Evolutionary conservation across 371 early-diverging fungal species (phyloP).

Genomic region (Mucor saturninus): DNA sequence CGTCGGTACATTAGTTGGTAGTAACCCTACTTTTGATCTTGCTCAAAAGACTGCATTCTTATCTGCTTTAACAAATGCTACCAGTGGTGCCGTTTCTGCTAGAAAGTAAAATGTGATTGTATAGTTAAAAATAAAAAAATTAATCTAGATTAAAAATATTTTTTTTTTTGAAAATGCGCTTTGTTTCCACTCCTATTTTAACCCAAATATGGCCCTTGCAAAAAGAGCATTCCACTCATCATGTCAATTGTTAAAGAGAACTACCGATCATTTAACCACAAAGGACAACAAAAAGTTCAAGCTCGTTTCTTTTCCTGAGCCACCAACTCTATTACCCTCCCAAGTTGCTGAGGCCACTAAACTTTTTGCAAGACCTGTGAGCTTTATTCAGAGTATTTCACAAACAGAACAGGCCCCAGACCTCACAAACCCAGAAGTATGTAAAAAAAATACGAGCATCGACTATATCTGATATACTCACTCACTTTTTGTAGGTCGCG

Average conservation of each 20-base stretch:
- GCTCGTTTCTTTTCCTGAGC: conserved; percentile 38
- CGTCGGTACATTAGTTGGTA: conserved; percentile 36
- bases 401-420: conserved; percentile 38
- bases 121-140: background rate
- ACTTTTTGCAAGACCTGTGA: conserved; percentile 47
- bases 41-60: conserved; percentile 46
- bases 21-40: conserved; percentile 43
- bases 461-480: background rate
- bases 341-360: conserved; percentile 33
- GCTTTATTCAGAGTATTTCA: conserved; percentile 44
- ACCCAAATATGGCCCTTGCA: conserved; percentile 16
- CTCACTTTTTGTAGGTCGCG: conserved; percentile 51
- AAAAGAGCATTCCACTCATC: conserved; percentile 13
- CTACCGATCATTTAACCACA: conserved; percentile 13
- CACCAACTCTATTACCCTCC: conserved; percentile 17
- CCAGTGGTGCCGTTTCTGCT: conserved; percentile 21
- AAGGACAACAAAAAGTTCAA: conserved; percentile 23
- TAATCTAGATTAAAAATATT: background rate
- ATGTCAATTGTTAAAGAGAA: conserved; percentile 9
- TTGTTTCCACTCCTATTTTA: background rate
- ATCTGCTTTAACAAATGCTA: conserved; percentile 36
- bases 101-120: conserved; percentile 21
- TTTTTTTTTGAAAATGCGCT: background rate
- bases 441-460: background rate
- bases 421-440: conserved; percentile 38